These are phyloP conservation scores for Dothideomycetes sp. DNA, from an alignment of 2,329 filamentous ascomycete species.

Conservation along the genomic window DNA sequence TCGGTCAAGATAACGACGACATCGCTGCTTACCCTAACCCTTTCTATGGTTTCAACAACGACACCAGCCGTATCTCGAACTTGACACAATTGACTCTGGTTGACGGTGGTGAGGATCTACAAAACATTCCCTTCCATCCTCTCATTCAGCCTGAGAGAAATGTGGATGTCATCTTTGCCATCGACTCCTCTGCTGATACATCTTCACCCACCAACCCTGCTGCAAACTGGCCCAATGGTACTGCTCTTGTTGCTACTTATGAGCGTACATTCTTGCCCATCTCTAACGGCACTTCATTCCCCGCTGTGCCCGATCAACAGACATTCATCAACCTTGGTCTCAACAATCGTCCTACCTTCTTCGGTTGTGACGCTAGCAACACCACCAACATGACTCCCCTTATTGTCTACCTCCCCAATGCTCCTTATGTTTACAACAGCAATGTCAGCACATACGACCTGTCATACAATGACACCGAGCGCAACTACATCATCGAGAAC, in stretches of 20 bases:
- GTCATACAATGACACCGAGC: conserved; percentile 53
- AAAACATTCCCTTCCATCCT: conserved; percentile 72
- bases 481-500: conserved; percentile 76
- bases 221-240: conserved; percentile 67
- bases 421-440: conserved; percentile 54
- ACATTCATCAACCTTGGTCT: conserved; percentile 71
- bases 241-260: conserved; percentile 64
- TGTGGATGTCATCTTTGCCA: conserved; percentile 72
- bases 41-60: conserved; percentile 57
- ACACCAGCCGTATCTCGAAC: conserved; percentile 48
- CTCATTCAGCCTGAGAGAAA: conserved; percentile 63
- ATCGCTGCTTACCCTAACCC: conserved; percentile 75
- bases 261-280: conserved; percentile 52
- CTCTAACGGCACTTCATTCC: conserved; percentile 62
- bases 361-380: conserved; percentile 64
- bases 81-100: conserved; percentile 56
- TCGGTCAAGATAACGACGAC: conserved; percentile 56
- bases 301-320: conserved; percentile 61
- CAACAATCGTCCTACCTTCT: conserved; percentile 68
- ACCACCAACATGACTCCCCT: conserved; percentile 53
- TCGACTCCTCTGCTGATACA: conserved; percentile 70
- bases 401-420: conserved; percentile 80
- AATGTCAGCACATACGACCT: conserved; percentile 74
- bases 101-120: conserved; percentile 67
- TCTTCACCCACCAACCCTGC: conserved; percentile 24